phyloP scores from a whole-genome alignment of 1,284 basidiomycete genomes.

The Boletellus sp. region DNA sequence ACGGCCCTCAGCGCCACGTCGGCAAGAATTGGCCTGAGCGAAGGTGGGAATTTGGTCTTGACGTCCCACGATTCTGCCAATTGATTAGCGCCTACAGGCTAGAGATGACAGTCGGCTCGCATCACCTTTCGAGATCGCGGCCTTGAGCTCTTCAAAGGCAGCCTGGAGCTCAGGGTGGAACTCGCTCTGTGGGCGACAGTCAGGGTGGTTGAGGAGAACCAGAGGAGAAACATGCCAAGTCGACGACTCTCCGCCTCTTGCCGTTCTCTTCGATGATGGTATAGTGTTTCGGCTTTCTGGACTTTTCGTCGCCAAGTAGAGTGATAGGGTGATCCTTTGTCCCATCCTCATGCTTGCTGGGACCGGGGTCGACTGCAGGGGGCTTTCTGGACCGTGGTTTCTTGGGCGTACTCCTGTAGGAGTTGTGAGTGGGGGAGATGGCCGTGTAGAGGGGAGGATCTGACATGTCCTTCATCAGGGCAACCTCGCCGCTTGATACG shows the following conservation, averaged over 20 bases:
- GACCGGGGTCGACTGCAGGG: constrained; percentile 13
- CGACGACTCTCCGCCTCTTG: constrained; percentile 69
- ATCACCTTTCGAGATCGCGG: constrained; percentile 55
- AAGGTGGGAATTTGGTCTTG: constrained; percentile 86
- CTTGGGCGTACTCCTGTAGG: constrained; percentile 47
- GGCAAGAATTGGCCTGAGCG: constrained; percentile 71
- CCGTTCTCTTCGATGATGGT: constrained; percentile 46
- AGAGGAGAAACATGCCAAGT: constrained; percentile 45
- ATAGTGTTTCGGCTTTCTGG: constrained; percentile 52
- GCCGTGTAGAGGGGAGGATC: constrained; percentile 16
- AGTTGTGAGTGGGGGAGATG: constrained; percentile 14
- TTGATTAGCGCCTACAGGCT: not conserved
- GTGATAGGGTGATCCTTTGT: constrained; percentile 55
- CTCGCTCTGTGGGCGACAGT: constrained; percentile 37
- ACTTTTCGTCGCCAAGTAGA: constrained; percentile 30
- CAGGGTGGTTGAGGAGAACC: not conserved
- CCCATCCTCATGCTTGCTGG: constrained; percentile 37
- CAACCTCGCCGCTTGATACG: constrained; percentile 82
- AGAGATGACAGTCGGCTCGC: not conserved
- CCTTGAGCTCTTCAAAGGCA: constrained; percentile 61
- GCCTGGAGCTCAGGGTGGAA: constrained; percentile 70
- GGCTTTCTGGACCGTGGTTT: constrained; percentile 66
- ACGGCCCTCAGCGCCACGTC: constrained; percentile 78
- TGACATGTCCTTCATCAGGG: constrained; percentile 74
- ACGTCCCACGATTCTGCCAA: constrained; percentile 60